Base-by-base conservation (phyloP, 108 stramenopile genomes). In the Nitzschia sp. region DNA sequence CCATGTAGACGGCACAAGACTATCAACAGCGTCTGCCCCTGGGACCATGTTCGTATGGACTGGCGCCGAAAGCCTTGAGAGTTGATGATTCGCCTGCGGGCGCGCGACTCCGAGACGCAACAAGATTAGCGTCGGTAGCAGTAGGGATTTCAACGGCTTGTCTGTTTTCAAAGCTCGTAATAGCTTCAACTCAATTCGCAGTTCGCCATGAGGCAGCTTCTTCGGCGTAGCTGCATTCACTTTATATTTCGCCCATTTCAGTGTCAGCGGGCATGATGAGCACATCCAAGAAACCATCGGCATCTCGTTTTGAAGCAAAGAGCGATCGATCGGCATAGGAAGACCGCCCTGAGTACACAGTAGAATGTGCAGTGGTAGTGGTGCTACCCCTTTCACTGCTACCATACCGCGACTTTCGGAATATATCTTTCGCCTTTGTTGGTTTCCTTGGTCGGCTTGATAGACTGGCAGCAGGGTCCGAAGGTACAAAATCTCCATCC, bases 351-450 rank as follows among this genome's bases (percentile, higher is more conserved):
- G 66, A 66, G 26, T 21, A 66, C 16, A 28, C 31, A 9, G 66
- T 50, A 6, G 66, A 66, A 15, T 47, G 66, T 6, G 38, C 53
- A 28, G 68, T 69, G 11, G 68, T 58, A 23, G 47, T 69, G n/a
- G 68, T 69, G 41, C 68, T 45, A 46, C 58, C 68, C 32, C 57
- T 21, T 58, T 50, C 48, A 5, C 48, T 22, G 19, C 48, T 50
- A 21, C 5, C 4, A 5, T 19, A 21, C 48, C 48, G 48, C 6
- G 64, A 26, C 30, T 65, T 31, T n/a, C 64, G 41, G 16, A 46
- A 23, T 23, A 36, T 54, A 1, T 58, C 33, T 13, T 34, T 30
- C 2, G 56, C 30, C 53, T 25, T 58, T 41, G 22, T 26, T 8
- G 41, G 19, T 11, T 68, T 55, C 53, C 21, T 8, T 5, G 55